These are phyloP conservation scores for Colletotrichum liriopes DNA, from an alignment of 2,329 filamentous ascomycete genomes.

Conservation along the genomic window DNA sequence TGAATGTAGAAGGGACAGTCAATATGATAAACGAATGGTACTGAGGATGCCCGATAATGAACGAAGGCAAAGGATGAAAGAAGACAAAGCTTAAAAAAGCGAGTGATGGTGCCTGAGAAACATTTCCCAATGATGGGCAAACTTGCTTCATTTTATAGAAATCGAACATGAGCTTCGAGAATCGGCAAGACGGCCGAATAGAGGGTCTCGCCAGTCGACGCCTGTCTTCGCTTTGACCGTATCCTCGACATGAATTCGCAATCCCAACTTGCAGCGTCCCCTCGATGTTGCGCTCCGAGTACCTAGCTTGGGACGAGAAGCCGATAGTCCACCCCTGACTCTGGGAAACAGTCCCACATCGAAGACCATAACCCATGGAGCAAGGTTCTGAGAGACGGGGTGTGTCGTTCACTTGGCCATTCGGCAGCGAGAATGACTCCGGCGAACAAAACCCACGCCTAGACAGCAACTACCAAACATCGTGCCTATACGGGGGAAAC, in stretches of 20 bases:
- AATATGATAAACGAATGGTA: conserved; percentile 4
- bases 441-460: neutral
- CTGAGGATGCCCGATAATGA: conserved; percentile 21
- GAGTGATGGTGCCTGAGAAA: conserved; percentile 26
- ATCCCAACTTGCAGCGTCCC: conserved; percentile 17
- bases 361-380: conserved; percentile 16
- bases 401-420: conserved; percentile 5
- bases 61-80: conserved; percentile 23
- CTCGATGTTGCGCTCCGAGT: conserved; percentile 24
- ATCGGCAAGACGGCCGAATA: neutral
- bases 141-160: conserved; percentile 31
- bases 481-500: conserved; percentile 24
- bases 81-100: conserved; percentile 31
- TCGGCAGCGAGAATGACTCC: conserved; percentile 7
- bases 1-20: conserved; percentile 28
- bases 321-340: conserved; percentile 23
- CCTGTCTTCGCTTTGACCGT: neutral
- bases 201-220: conserved; percentile 11
- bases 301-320: conserved; percentile 15
- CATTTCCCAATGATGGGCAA: neutral
- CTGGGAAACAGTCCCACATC: conserved; percentile 15
- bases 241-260: conserved; percentile 8
- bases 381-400: neutral
- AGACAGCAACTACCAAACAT: conserved; percentile 13
- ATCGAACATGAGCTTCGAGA: conserved; percentile 15